Conservation (phyloP, 176 grass and related monocot genomes). For the Oryza meyeriana region DNA sequence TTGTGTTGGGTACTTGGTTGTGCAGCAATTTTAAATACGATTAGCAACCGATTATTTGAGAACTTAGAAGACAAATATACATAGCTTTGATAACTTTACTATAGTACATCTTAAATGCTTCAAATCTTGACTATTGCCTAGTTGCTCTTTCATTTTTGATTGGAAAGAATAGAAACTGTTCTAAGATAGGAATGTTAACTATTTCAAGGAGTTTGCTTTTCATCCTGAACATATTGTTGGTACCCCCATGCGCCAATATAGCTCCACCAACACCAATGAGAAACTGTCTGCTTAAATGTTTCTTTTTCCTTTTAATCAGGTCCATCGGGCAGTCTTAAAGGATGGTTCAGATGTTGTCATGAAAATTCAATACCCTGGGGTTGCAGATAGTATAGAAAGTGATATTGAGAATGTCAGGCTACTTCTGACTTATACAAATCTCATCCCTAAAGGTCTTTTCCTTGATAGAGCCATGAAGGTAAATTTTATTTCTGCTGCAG, state of each 20-base stretch:
- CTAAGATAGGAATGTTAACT: background rate
- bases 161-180: background rate
- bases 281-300: constrained; percentile 10
- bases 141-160: background rate
- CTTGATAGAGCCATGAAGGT: constrained; percentile 98
- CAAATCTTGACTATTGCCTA: background rate
- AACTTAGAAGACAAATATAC: background rate
- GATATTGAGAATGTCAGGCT: constrained; percentile 92
- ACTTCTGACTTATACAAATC: constrained; percentile 84
- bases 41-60: background rate
- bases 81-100: background rate
- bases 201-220: background rate
- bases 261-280: background rate
- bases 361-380: constrained; percentile 98
- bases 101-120: background rate
- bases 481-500: constrained; percentile 16
- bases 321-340: constrained; percentile 77
- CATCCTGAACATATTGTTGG: background rate
- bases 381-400: constrained; percentile 96
- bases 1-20: background rate
- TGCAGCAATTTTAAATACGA: background rate
- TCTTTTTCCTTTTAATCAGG: constrained; percentile 42
- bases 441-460: constrained; percentile 98
- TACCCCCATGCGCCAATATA: background rate
- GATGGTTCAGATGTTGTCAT: constrained; percentile 78